Evolutionary conservation across 352 stramenopile species (phyloP).

Genomic region (Globisporangium irregulare): DNA sequence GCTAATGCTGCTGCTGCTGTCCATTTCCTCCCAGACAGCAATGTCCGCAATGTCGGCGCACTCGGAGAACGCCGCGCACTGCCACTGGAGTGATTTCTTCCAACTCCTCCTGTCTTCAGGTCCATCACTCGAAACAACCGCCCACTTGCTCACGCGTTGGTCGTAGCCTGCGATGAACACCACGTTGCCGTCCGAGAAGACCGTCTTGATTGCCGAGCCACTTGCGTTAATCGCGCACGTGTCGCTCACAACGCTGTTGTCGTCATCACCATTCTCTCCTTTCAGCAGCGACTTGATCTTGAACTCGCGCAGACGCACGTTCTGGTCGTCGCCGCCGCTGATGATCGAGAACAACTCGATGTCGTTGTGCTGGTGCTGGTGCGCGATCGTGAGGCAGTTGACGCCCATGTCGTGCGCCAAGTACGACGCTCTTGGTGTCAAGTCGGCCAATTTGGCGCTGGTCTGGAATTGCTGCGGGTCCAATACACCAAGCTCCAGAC

Average conservation of each 20-base stretch:
- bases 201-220: slow-evolving; percentile 78
- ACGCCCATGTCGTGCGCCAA: slow-evolving; percentile 82
- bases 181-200: slow-evolving; percentile 35
- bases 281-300: slow-evolving; percentile 24
- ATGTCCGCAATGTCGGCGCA: slow-evolving; percentile 80
- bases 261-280: slow-evolving; percentile 2
- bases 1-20: background rate
- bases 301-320: slow-evolving; percentile 45
- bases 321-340: slow-evolving; percentile 83
- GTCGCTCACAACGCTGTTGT: slow-evolving; percentile 26
- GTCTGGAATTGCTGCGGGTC: background rate
- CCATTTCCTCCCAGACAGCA: slow-evolving; percentile 24
- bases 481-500: background rate
- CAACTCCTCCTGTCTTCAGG: background rate
- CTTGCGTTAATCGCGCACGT: slow-evolving; percentile 56
- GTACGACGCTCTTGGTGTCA: slow-evolving; percentile 53
- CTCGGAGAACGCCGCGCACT: slow-evolving; percentile 63
- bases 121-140: slow-evolving; percentile 14
- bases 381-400: slow-evolving; percentile 58
- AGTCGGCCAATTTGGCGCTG: slow-evolving; percentile 16
- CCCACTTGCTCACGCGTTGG: slow-evolving; percentile 79
- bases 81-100: slow-evolving; percentile 38
- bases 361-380: slow-evolving; percentile 7
- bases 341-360: slow-evolving; percentile 47
- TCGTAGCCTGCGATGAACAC: slow-evolving; percentile 81